Percentiles rank a stretch among this genome's conserved stretches.
Conservation (phyloP, 352 stramenopile species). For the Phytophthora palmivora region DNA sequence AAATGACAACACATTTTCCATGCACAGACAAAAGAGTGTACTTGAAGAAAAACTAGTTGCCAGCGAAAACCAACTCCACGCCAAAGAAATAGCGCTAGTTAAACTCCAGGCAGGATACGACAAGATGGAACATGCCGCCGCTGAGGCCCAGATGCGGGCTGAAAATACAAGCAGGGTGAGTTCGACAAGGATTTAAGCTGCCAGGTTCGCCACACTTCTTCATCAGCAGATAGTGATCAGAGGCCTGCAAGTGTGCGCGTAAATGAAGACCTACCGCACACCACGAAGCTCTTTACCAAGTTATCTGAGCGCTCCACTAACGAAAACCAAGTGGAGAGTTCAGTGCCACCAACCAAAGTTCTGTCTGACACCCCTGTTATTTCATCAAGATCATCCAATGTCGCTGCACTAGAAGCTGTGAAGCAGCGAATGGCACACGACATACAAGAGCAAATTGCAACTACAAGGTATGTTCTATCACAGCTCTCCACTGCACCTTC, state of each 20-base stretch:
- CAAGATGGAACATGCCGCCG: slow-evolving; percentile 50
- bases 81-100: slow-evolving; percentile 44
- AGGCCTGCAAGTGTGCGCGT: not conserved
- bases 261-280: slow-evolving; percentile 16
- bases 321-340: not conserved
- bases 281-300: slow-evolving; percentile 28
- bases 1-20: slow-evolving; percentile 1
- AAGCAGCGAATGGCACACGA: slow-evolving; percentile 45
- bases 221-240: not conserved
- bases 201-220: slow-evolving; percentile 8
- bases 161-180: slow-evolving; percentile 33
- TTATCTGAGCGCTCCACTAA: slow-evolving; percentile 9
- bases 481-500: not conserved
- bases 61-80: slow-evolving; percentile 44
- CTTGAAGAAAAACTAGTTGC: slow-evolving; percentile 51
- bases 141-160: slow-evolving; percentile 47
- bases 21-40: slow-evolving; percentile 56
- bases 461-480: slow-evolving; percentile 45
- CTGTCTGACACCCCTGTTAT: not conserved
- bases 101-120: slow-evolving; percentile 43
- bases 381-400: slow-evolving; percentile 33
- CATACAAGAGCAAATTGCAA: slow-evolving; percentile 55
- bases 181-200: slow-evolving; percentile 2
- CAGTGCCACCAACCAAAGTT: not conserved
- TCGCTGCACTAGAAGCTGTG: slow-evolving; percentile 42